Evolutionary conservation across 208 protist genomes (phyloP), one percentile per base, ranked within the genome.

Genomic region (Endotrypanum monterogeii): DNA sequence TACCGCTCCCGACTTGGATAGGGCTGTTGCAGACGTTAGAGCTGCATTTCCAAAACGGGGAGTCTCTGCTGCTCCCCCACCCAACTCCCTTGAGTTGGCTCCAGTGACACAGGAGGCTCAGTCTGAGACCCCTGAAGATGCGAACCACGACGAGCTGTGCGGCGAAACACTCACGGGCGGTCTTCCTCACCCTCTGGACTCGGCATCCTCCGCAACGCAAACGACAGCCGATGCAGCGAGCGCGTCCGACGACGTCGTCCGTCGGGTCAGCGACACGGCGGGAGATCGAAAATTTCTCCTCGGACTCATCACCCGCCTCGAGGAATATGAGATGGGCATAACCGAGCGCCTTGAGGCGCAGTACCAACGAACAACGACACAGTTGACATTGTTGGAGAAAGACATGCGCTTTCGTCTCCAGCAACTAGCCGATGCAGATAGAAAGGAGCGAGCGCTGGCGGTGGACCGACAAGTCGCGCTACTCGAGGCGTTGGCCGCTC

Each of bases 341-440:
- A 79, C 77, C 1, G 89, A 90, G 76, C 68, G 70, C 20, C 77
- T 89, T 39, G 89, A 93, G 72, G 67, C 81, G 39, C 83, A 89
- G 63, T 78, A 89, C 58, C 86, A 91, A 74, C 74, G 74, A 35
- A 89, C 83, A 30, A 82, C 80, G 41, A 60, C 82, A 30, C 83
- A 82, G 50, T 67, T 90, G 52, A 69, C 74, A 16, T 79, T 70
- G 28, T 57, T 89, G 28, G 73, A 83, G 68, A 82, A 84, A 12
- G 89, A 93, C 44, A 71, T 90, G 69, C 81, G 79, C 28, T 73
- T 79, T 67, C 82, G 82, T 23, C 67, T 86, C 39, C 76, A 82
- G 61, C 80, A 88, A 11, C 39, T 83, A 0, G 71, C 78, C 3
- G 78, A 78, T 54, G 80, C 83, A 28, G 75, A 83, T 68, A 76